phyloP scores from a whole-genome alignment of 2,329 filamentous ascomycete genomes.

The Bisporella sp. region DNA sequence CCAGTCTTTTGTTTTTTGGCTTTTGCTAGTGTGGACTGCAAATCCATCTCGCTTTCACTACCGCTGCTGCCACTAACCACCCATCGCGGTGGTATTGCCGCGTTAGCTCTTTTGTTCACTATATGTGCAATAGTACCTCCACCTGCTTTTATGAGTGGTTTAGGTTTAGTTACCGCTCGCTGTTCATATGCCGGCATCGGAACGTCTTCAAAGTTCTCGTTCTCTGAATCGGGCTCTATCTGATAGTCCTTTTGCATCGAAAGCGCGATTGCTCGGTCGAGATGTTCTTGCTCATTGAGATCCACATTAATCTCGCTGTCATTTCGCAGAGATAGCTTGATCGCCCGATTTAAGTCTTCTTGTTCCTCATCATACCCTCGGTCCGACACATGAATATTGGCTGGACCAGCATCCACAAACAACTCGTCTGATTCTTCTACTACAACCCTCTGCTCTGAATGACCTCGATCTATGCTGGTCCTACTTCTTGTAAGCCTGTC shows the following conservation, averaged over 20 bases:
- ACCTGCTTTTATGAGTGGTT: slow-evolving; percentile 42
- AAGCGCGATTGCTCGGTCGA: slow-evolving; percentile 76
- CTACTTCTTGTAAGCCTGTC: background rate
- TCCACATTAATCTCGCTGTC: slow-evolving; percentile 22
- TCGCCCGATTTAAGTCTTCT: slow-evolving; percentile 5
- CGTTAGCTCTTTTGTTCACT: slow-evolving; percentile 66
- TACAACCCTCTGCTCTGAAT: slow-evolving; percentile 6
- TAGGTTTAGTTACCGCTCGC: slow-evolving; percentile 42
- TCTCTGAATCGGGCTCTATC: slow-evolving; percentile 24
- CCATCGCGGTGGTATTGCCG: slow-evolving; percentile 42
- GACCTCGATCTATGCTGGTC: slow-evolving; percentile 10
- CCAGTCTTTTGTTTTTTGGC: slow-evolving; percentile 55
- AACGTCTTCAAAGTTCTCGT: slow-evolving; percentile 42
- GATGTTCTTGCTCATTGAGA: slow-evolving; percentile 62
- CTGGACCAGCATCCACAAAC: slow-evolving; percentile 21
- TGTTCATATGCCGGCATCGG: slow-evolving; percentile 49
- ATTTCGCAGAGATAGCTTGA: slow-evolving; percentile 41
- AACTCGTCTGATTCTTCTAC: slow-evolving; percentile 19
- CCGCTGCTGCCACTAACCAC: slow-evolving; percentile 24
- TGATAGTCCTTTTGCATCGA: slow-evolving; percentile 65
- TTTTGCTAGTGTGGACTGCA: slow-evolving; percentile 68
- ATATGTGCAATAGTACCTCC: slow-evolving; percentile 64
- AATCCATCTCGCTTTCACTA: slow-evolving; percentile 65
- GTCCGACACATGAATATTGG: background rate
- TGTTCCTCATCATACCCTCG: slow-evolving; percentile 5